These are phyloP conservation scores for Histomonas meleagridis DNA, from an alignment of 208 protist genomes.

Conservation along the genomic window DNA sequence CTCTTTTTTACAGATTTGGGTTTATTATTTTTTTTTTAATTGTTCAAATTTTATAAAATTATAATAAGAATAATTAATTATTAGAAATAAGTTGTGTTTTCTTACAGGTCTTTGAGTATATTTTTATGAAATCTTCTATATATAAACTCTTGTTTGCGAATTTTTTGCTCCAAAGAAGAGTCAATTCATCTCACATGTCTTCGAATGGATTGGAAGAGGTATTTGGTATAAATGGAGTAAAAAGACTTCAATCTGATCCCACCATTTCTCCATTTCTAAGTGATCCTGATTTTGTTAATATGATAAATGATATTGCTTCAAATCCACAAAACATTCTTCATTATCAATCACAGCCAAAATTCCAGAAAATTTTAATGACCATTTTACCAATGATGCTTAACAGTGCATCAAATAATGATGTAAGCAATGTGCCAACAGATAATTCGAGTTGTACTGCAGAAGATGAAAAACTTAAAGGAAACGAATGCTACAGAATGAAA, in stretches of 20 bases:
- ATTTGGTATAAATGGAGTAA: neutral
- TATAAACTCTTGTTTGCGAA: too few relatives aligned
- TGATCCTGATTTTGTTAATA: neutral
- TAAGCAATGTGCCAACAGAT: neutral
- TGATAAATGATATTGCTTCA: neutral
- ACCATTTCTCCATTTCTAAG: neutral
- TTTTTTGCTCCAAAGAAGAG: too few relatives aligned
- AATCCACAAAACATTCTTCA: conserved; percentile 4
- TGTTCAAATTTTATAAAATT: too few relatives aligned
- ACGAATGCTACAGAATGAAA: neutral
- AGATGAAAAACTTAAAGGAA: neutral
- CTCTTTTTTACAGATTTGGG: too few relatives aligned
- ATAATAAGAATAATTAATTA: too few relatives aligned
- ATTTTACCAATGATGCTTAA: neutral
- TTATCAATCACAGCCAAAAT: neutral
- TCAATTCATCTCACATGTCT: too few relatives aligned
- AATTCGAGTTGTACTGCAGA: neutral
- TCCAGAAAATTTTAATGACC: neutral
- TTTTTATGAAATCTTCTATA: too few relatives aligned
- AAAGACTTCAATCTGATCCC: neutral
- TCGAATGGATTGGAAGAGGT: too few relatives aligned
- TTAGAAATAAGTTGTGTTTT: too few relatives aligned
- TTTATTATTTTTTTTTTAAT: too few relatives aligned
- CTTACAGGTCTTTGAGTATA: too few relatives aligned
- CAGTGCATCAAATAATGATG: neutral